Percentiles rank a stretch among this genome's conserved stretches.
These are phyloP conservation scores for Scutellaria galericulata DNA, from an alignment of 257 asterid species.

Conservation along the genomic window DNA sequence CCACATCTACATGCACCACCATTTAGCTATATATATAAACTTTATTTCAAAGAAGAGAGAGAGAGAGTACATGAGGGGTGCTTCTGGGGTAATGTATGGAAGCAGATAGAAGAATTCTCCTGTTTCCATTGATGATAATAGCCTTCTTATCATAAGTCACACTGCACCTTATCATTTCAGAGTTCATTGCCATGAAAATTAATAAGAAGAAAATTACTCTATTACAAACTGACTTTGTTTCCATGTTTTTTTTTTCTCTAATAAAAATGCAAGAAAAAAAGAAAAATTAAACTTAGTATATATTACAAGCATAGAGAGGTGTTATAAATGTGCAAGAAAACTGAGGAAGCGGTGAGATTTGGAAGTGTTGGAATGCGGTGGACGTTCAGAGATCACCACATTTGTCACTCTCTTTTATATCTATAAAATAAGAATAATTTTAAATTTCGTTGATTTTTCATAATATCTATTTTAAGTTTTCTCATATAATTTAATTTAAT, in stretches of 20 bases:
- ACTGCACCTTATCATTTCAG: constrained; percentile 40
- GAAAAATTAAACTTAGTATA: neutral
- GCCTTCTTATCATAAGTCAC: constrained; percentile 78
- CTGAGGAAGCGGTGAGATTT: constrained; percentile 45
- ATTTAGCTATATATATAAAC: too few species aligned
- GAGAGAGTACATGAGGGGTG: constrained; percentile 66
- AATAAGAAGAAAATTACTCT: too few species aligned
- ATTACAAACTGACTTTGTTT: too few species aligned
- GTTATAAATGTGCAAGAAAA: constrained; percentile 36
- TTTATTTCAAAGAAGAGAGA: too few species aligned
- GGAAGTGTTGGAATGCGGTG: constrained; percentile 36
- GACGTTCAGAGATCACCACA: constrained; percentile 32
- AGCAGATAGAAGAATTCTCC: constrained; percentile 80
- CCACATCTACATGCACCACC: constrained; percentile 79
- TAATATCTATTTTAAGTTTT: too few species aligned
- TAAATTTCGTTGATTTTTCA: too few species aligned
- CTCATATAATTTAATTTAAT: too few species aligned
- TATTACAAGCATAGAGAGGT: neutral
- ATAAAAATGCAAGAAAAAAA: neutral
- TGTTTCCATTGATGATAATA: constrained; percentile 76
- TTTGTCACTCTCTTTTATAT: neutral
- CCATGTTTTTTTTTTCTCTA: constrained; percentile 35
- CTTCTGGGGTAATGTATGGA: constrained; percentile 99
- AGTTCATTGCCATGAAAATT: too few species aligned
- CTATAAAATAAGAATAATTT: too few species aligned